A percentile compares a stretch with the other conserved stretches of the same genome.
These are phyloP conservation scores for Ganoderma sinense DNA, from an alignment of 1,284 basidiomycete genomes.

Conservation along the genomic window DNA sequence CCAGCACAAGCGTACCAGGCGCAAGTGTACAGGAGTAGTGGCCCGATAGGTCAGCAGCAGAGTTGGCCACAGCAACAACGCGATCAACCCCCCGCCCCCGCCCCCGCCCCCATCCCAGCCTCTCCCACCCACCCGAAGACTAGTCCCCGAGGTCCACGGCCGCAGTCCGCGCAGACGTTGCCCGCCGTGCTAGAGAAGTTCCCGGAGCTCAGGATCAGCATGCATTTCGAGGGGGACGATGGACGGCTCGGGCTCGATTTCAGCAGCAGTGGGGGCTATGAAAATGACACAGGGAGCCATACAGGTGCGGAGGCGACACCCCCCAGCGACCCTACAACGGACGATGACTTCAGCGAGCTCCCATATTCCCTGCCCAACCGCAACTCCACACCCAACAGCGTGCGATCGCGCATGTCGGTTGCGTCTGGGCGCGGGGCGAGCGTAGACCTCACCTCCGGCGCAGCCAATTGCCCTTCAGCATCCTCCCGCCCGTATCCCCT, in stretches of 20 bases:
- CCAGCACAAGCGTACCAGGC: constrained; percentile 83
- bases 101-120: constrained; percentile 20
- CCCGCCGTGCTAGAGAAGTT: constrained; percentile 28
- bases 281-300: constrained; percentile 39
- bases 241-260: constrained; percentile 69
- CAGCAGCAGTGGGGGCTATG: constrained; percentile 26
- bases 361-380: constrained; percentile 52
- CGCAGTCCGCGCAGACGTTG: constrained; percentile 22
- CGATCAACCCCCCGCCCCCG: constrained; percentile 15
- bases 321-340: constrained; percentile 46
- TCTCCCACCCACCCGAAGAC: constrained; percentile 9
- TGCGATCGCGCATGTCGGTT: constrained; percentile 37
- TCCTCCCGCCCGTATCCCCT: constrained; percentile 52
- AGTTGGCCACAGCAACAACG: constrained; percentile 17
- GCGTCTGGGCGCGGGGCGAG: constrained; percentile 34
- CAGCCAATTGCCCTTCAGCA: constrained; percentile 30
- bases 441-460: constrained; percentile 29
- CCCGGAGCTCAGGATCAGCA: constrained; percentile 48
- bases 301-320: constrained; percentile 36
- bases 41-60: constrained; percentile 34
- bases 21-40: constrained; percentile 65
- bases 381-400: constrained; percentile 37
- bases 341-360: constrained; percentile 66
- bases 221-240: constrained; percentile 58
- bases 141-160: constrained; percentile 27